phyloP scores from a whole-genome alignment of 208 protist species.

The Leishmania aethiopica region DNA sequence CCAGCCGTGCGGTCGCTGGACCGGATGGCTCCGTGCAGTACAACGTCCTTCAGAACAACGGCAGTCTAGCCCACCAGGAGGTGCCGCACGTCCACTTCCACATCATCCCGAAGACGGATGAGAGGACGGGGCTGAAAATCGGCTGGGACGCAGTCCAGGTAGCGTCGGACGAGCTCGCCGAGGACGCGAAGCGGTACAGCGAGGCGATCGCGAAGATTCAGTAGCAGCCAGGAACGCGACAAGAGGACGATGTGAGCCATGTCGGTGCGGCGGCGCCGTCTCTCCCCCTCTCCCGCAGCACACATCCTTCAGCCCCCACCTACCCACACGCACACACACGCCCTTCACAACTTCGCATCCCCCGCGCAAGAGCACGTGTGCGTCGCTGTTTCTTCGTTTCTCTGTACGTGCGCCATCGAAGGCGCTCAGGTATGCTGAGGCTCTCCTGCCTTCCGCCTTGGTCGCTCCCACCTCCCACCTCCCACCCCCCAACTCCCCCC shows the following conservation, averaged over 20 bases:
- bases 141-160: conserved; percentile 69
- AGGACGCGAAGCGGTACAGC: conserved; percentile 65
- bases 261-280: neutral
- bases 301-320: neutral
- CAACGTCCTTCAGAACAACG: conserved; percentile 96
- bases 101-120: conserved; percentile 89
- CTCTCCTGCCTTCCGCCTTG: neutral
- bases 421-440: neutral
- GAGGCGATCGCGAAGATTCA: conserved; percentile 64
- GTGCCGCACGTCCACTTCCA: conserved; percentile 95
- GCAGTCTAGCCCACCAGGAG: conserved; percentile 88
- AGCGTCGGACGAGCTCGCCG: conserved; percentile 58
- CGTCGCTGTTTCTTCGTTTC: neutral
- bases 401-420: neutral
- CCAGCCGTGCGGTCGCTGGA: conserved; percentile 67
- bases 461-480: too few relatives aligned
- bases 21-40: conserved; percentile 72
- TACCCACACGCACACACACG: neutral
- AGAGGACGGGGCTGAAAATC: conserved; percentile 62
- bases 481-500: too few relatives aligned
- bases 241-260: neutral
- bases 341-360: too few relatives aligned
- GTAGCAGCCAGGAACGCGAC: neutral
- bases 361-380: neutral
- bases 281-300: neutral